Percentiles rank a stretch among this genome's conserved stretches.
These are phyloP conservation scores for Aurifilum marmelostoma DNA, from an alignment of 2,329 filamentous ascomycete species.

Conservation along the genomic window DNA sequence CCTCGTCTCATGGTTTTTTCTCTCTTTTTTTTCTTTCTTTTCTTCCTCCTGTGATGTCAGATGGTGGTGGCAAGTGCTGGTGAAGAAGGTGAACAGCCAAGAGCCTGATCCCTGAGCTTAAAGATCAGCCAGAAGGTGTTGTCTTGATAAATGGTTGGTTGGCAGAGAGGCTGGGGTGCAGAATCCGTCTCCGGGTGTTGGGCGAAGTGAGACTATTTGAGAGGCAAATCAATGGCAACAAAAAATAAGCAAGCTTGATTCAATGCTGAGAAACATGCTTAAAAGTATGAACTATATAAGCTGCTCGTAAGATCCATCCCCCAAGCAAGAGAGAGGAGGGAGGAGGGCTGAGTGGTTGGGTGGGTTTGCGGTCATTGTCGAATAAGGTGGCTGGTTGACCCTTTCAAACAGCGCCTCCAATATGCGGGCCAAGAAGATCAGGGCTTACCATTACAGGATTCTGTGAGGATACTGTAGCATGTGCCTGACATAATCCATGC, in stretches of 20 bases:
- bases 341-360: constrained; percentile 20
- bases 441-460: constrained; percentile 14
- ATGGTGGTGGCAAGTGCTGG: background rate
- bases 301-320: constrained; percentile 24
- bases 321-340: constrained; percentile 13
- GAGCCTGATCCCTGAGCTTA: constrained; percentile 13
- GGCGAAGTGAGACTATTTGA: background rate
- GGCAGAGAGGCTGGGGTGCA: background rate
- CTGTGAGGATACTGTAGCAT: background rate
- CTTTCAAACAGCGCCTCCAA: constrained; percentile 3
- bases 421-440: constrained; percentile 14
- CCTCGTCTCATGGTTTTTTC: constrained; percentile 27
- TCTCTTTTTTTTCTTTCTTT: background rate
- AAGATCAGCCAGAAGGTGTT: no score
- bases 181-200: background rate
- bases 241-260: background rate
- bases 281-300: constrained; percentile 11
- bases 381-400: constrained; percentile 29
- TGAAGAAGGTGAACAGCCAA: background rate
- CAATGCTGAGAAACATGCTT: background rate
- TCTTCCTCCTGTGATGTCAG: background rate
- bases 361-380: background rate
- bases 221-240: background rate
- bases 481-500: background rate
- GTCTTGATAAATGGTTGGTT: background rate